Percentiles rank a stretch among this genome's conserved stretches.
Evolutionary conservation across 352 stramenopile genomes (phyloP).

Genomic region (Globisporangium iwayamae): DNA sequence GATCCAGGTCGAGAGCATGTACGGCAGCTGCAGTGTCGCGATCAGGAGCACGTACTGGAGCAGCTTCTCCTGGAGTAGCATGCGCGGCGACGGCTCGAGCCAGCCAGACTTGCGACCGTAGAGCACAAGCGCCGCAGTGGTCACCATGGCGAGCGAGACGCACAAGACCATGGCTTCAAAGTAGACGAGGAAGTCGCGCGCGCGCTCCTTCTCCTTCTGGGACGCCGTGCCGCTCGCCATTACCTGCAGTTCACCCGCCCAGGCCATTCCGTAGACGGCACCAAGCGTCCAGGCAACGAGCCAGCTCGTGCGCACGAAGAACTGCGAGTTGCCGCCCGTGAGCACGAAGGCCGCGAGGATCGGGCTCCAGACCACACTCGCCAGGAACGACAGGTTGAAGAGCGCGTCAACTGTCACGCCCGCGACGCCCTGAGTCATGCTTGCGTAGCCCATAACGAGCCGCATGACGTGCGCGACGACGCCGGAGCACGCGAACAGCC

Average conservation of each 20-base stretch:
- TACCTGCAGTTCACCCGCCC: slow-evolving; percentile 17
- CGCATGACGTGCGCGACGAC: slow-evolving; percentile 27
- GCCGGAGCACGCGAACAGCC: slow-evolving; percentile 46
- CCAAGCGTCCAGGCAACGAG: slow-evolving; percentile 44
- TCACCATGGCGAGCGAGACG: slow-evolving; percentile 35
- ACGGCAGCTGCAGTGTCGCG: slow-evolving; percentile 47
- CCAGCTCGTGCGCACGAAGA: slow-evolving; percentile 47
- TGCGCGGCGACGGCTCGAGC: slow-evolving; percentile 32
- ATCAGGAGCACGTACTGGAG: slow-evolving; percentile 26
- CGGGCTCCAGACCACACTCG: slow-evolving; percentile 64
- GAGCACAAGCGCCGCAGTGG: slow-evolving; percentile 27
- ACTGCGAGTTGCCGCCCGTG: slow-evolving; percentile 40
- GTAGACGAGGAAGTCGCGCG: slow-evolving; percentile 22
- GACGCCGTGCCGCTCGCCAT: not conserved
- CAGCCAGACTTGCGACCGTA: slow-evolving; percentile 42
- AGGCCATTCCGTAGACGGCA: slow-evolving; percentile 46
- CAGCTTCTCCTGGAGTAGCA: slow-evolving; percentile 36
- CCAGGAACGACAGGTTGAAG: slow-evolving; percentile 57
- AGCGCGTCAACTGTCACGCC: slow-evolving; percentile 33
- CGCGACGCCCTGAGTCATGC: slow-evolving; percentile 13
- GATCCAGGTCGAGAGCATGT: slow-evolving; percentile 32
- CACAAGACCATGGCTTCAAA: slow-evolving; percentile 40
- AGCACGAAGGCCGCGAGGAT: slow-evolving; percentile 70
- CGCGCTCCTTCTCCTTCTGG: slow-evolving; percentile 16
- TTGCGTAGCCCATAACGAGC: slow-evolving; percentile 6